Percentiles rank a stretch among this genome's conserved stretches.
Conservation (phyloP, 148 eudicot genomes). For the Persicaria maculosa region DNA sequence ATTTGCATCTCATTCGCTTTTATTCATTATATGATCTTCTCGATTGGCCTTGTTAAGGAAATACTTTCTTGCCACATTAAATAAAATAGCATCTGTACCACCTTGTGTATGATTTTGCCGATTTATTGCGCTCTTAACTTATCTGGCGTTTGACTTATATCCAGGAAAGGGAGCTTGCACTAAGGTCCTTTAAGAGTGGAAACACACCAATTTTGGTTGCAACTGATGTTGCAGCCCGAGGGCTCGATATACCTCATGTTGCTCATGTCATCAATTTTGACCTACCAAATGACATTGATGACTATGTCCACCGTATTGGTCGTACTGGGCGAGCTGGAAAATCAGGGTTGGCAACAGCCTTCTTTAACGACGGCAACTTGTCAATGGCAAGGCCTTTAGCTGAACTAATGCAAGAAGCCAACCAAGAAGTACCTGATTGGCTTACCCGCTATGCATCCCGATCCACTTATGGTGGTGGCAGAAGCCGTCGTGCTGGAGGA, state of each 20-base stretch:
- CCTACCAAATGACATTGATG: slow-evolving; percentile 80
- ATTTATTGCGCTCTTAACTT: not conserved
- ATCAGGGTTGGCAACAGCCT: slow-evolving; percentile 83
- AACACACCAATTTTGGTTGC: slow-evolving; percentile 78
- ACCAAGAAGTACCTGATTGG: slow-evolving; percentile 80
- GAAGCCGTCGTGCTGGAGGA: slow-evolving; percentile 41
- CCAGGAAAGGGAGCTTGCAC: slow-evolving; percentile 84
- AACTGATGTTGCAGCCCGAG: slow-evolving; percentile 91
- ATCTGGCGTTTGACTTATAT: not conserved
- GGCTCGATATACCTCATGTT: slow-evolving; percentile 85
- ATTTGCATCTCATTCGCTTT: no score
- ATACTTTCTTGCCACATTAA: not conserved
- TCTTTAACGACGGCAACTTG: slow-evolving; percentile 62
- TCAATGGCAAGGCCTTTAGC: slow-evolving; percentile 55
- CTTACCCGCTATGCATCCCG: slow-evolving; percentile 54
- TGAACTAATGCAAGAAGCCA: slow-evolving; percentile 78
- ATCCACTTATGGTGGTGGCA: slow-evolving; percentile 45
- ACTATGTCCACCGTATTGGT: slow-evolving; percentile 85
- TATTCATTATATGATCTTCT: not conserved
- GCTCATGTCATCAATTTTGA: slow-evolving; percentile 82
- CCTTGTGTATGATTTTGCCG: not conserved
- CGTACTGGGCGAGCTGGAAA: slow-evolving; percentile 94
- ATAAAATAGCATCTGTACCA: no score
- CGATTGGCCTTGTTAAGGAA: not conserved
- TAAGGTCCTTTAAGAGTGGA: slow-evolving; percentile 75